phyloP scores from a whole-genome alignment of 805 yeast species.

The Candida ponderosae region DNA sequence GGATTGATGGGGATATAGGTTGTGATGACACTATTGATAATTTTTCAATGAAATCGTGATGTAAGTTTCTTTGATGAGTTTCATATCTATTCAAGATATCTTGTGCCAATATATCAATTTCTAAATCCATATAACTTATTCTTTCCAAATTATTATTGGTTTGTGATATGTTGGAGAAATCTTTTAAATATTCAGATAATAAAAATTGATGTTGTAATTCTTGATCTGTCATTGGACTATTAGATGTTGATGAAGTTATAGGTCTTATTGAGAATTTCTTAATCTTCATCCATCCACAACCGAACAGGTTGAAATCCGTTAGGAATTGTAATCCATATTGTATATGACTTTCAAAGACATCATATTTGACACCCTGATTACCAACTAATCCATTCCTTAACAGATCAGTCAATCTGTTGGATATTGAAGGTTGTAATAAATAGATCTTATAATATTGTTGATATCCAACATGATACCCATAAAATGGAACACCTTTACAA shows the following conservation, averaged over 20 bases:
- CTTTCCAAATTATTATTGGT: slow-evolving; percentile 28
- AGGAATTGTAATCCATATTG: slow-evolving; percentile 72
- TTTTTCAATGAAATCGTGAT: slow-evolving; percentile 39
- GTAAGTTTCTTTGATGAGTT: slow-evolving; percentile 38
- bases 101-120: slow-evolving; percentile 61
- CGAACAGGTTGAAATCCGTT: slow-evolving; percentile 75
- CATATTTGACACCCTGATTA: slow-evolving; percentile 23
- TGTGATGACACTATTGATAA: slow-evolving; percentile 5
- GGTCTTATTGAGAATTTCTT: slow-evolving; percentile 41
- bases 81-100: slow-evolving; percentile 49
- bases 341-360: slow-evolving; percentile 74
- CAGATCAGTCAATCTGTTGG: slow-evolving; percentile 45
- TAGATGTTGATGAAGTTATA: too few relatives aligned
- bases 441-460: slow-evolving; percentile 60
- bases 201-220: neutral
- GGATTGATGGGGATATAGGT: neutral
- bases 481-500: slow-evolving; percentile 73
- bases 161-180: too few relatives aligned
- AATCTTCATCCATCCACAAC: slow-evolving; percentile 70
- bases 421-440: slow-evolving; percentile 53
- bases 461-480: slow-evolving; percentile 72
- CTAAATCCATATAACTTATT: slow-evolving; percentile 57
- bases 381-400: slow-evolving; percentile 35
- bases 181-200: too few relatives aligned
- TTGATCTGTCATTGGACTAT: slow-evolving; percentile 1